Base-by-base conservation (phyloP, 192 early-diverging fungal species). In the Backusella sp. region DNA sequence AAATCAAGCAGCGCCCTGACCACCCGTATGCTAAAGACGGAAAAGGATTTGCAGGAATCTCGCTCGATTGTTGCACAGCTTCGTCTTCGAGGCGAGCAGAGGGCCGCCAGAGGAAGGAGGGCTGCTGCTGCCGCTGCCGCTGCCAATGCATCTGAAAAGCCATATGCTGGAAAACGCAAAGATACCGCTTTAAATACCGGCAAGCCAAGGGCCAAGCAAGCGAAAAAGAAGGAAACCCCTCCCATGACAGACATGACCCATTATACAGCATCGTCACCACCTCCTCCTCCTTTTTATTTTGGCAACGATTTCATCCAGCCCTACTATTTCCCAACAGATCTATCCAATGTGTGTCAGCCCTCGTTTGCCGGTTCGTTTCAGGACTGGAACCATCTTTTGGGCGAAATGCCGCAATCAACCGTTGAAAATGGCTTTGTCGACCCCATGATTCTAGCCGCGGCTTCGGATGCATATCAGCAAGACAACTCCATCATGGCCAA, bases 11-110 rank as follows among this genome's bases (percentile, higher is more conserved):
- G 52, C n/a, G 17, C 35, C 14, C n/a, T 78, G 1, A 72, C 46
- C 4, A 41, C 66, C 19, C 53, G 71, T 2, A 72, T 80, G 49
- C 49, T 72, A 14, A 76, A 80, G 35, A 76, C 79, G n/a, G 80
- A 81, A 72, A 73, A 81, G n/a, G 80, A 81, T 62, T 73, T 81
- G 7, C 80, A 81, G 37, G 80, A 81, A 52, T 81, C 80, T 37
- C 66, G 80, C 21, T 74, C 80, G 0, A 81, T 81, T 26, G 73
- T 81, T 21, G 80, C 80, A 56, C 80, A 81, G 46, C 67, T 81
- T 21, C 76, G 80, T 11, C 56, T 81, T 9, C 44, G 76, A 44
- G 80, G 80, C n/a, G 80, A 81, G 41, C 80, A 81, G 53, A 59
- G 71, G 7, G 74, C 74, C 32, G 76, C 80, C 3, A 67, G 76